Conservation (phyloP, 805 yeast genomes). For the Ogataea pilisensis region DNA sequence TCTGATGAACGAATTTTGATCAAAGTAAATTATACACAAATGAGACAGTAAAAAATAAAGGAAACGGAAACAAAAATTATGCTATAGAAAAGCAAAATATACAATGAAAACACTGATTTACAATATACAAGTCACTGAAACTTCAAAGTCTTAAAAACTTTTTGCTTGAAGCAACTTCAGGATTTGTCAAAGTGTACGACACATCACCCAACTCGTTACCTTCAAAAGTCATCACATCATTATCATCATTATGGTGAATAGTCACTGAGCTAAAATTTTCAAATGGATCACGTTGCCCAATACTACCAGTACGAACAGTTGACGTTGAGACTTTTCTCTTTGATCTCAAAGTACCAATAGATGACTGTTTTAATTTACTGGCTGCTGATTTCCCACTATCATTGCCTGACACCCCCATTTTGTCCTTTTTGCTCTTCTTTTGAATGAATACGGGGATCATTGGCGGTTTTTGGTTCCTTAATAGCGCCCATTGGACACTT, state of each 20-base stretch:
- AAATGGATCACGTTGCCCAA: constrained; percentile 59
- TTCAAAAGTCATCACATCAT: constrained; percentile 45
- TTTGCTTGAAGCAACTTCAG: constrained; percentile 26
- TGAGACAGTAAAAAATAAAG: too few species aligned
- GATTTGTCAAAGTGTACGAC: constrained; percentile 48
- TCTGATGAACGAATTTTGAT: too few species aligned
- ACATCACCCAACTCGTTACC: constrained; percentile 48
- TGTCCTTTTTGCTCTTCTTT: constrained; percentile 17
- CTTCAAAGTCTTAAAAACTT: constrained; percentile 28
- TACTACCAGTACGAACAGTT: constrained; percentile 13
- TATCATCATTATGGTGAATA: constrained; percentile 62
- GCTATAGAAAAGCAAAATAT: too few species aligned
- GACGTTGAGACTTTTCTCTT: constrained; percentile 30
- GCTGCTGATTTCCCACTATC: neutral
- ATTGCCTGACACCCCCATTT: too few species aligned
- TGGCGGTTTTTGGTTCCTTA: constrained; percentile 92
- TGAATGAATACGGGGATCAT: constrained; percentile 74
- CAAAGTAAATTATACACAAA: too few species aligned
- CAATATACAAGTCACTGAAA: too few species aligned
- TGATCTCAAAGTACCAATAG: constrained; percentile 43
- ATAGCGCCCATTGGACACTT: constrained; percentile 89
- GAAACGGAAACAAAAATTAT: too few species aligned
- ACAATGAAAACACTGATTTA: too few species aligned
- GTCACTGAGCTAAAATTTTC: constrained; percentile 83
- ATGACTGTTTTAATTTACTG: constrained; percentile 19